Conservation (phyloP, 371 early-diverging fungal genomes). For the Chytridium lagenaria region DNA sequence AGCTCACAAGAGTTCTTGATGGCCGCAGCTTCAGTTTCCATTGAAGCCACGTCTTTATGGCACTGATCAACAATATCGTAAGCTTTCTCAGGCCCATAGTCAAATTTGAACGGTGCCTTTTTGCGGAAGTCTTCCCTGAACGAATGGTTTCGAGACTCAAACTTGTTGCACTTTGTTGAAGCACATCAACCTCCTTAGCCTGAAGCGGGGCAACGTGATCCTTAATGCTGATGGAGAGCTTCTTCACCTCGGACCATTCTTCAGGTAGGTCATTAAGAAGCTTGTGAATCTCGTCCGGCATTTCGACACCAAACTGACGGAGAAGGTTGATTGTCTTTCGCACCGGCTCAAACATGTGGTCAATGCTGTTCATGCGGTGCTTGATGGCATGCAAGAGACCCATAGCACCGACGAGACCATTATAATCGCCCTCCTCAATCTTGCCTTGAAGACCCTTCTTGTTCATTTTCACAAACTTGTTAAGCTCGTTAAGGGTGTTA, state of each 20-base stretch:
- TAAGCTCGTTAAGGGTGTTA: conserved; percentile 60
- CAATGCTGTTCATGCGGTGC: conserved; percentile 58
- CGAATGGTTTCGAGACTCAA: conserved; percentile 63
- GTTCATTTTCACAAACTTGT: conserved; percentile 57
- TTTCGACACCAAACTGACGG: conserved; percentile 65
- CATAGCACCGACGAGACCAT: conserved; percentile 61
- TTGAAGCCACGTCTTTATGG: conserved; percentile 58
- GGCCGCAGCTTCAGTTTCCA: conserved; percentile 62
- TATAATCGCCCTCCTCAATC: conserved; percentile 68
- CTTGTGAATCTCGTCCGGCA: conserved; percentile 66
- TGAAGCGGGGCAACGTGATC: conserved; percentile 69
- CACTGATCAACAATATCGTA: conserved; percentile 57
- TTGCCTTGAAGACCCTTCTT: conserved; percentile 60
- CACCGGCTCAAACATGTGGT: conserved; percentile 67
- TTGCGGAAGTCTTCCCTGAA: conserved; percentile 68
- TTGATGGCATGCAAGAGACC: conserved; percentile 66
- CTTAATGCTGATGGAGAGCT: conserved; percentile 61
- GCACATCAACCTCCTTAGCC: conserved; percentile 65
- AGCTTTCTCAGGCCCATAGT: conserved; percentile 55
- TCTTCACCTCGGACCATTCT: conserved; percentile 68
- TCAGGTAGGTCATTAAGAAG: conserved; percentile 67
- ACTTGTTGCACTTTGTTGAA: conserved; percentile 68
- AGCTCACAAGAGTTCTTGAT: conserved; percentile 64
- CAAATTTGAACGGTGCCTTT: conserved; percentile 68
- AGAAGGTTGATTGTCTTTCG: conserved; percentile 67